Evolutionary conservation across 257 asterid species (phyloP).

Genomic region (Leptodermis oblonga): DNA sequence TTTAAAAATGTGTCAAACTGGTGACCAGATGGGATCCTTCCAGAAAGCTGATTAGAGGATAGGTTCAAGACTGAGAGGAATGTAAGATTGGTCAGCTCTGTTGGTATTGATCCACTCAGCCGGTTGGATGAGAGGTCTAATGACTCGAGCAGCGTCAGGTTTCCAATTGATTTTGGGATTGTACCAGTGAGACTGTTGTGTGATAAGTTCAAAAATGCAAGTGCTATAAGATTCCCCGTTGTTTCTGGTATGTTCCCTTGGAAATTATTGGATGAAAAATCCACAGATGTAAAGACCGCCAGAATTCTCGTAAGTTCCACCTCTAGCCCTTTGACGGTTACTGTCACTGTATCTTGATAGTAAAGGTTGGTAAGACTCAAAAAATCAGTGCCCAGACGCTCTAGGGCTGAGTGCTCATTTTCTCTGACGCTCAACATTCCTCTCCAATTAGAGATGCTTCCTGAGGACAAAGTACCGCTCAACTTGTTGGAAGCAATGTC

Average conservation of each 20-base stretch:
- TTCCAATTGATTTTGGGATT: conserved; percentile 25
- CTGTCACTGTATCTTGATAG: conserved; percentile 55
- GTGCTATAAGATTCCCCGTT: conserved; percentile 46
- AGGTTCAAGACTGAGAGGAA: conserved; percentile 48
- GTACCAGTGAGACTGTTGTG: conserved; percentile 33
- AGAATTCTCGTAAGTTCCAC: conserved; percentile 55
- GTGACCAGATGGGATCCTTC: conserved; percentile 34
- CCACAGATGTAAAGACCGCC: conserved; percentile 33
- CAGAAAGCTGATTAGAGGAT: conserved; percentile 38
- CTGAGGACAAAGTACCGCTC: conserved; percentile 19
- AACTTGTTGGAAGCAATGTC: conserved; percentile 33
- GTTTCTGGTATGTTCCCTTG: conserved; percentile 40
- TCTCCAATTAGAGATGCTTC: conserved; percentile 19
- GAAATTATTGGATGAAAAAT: conserved; percentile 50
- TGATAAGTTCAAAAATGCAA: conserved; percentile 51
- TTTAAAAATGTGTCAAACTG: conserved; percentile 35
- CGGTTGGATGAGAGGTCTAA: conserved; percentile 33
- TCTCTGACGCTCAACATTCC: conserved; percentile 21
- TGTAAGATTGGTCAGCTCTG: conserved; percentile 33
- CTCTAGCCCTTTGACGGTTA: conserved; percentile 56
- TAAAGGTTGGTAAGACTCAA: conserved; percentile 21
- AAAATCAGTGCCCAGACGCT: conserved; percentile 17
- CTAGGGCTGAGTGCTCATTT: conserved; percentile 2
- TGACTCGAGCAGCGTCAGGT: conserved; percentile 20
- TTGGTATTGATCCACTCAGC: conserved; percentile 34